Conservation (phyloP, 768 basidiomycete genomes). For the Daedaleopsis nitida region DNA sequence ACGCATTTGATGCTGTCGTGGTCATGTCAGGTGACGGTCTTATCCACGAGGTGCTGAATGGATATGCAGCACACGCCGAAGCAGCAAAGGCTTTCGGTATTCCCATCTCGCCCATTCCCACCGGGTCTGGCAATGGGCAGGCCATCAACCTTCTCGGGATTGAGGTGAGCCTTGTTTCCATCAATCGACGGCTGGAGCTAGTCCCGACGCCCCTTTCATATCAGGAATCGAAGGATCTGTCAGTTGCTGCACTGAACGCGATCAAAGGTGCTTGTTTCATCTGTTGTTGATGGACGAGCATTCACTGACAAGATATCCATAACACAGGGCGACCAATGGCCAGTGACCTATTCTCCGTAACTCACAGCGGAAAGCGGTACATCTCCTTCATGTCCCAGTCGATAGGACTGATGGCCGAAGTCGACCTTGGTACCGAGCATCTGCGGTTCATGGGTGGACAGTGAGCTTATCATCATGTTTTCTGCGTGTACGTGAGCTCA, state of each 20-base stretch:
- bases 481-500: too few species aligned
- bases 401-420: slow-evolving; percentile 81
- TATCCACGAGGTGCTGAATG: slow-evolving; percentile 83
- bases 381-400: slow-evolving; percentile 86
- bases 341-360: slow-evolving; percentile 77
- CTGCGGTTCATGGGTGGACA: slow-evolving; percentile 80
- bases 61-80: slow-evolving; percentile 66
- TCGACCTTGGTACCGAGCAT: slow-evolving; percentile 83
- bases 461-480: slow-evolving; percentile 13
- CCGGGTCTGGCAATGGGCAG: slow-evolving; percentile 80
- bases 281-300: not conserved
- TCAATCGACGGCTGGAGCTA: not conserved
- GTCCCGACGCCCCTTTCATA: not conserved
- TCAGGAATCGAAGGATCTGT: slow-evolving; percentile 72
- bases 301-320: not conserved
- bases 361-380: slow-evolving; percentile 59
- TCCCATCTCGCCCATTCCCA: slow-evolving; percentile 78
- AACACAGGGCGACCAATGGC: slow-evolving; percentile 67
- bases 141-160: slow-evolving; percentile 75
- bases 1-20: slow-evolving; percentile 67
- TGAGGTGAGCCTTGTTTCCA: slow-evolving; percentile 41
- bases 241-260: slow-evolving; percentile 71
- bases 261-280: slow-evolving; percentile 64
- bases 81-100: slow-evolving; percentile 62
- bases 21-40: slow-evolving; percentile 84